Conservation (phyloP, 2,329 filamentous ascomycete genomes). For the Mycosphaerella sp. region DNA sequence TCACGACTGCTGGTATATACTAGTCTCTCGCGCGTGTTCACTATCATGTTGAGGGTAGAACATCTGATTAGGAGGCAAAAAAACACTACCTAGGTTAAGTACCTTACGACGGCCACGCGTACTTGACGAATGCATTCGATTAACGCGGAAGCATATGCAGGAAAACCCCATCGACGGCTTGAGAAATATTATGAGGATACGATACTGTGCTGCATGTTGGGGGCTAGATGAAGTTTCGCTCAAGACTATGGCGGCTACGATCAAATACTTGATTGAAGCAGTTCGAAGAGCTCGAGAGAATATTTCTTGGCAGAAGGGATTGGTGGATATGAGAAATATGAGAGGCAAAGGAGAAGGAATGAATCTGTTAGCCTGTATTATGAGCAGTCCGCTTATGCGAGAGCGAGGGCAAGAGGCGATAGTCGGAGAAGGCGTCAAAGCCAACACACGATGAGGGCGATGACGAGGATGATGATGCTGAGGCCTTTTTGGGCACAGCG, state of each 20-base stretch:
- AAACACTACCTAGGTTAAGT: slow-evolving; percentile 25
- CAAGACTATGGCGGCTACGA: slow-evolving; percentile 34
- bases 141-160: slow-evolving; percentile 23
- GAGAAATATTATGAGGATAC: slow-evolving; percentile 17
- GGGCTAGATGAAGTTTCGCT: slow-evolving; percentile 35
- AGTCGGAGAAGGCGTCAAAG: slow-evolving; percentile 1
- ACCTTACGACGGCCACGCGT: slow-evolving; percentile 36
- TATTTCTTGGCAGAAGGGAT: slow-evolving; percentile 35
- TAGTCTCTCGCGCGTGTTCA: too few relatives aligned
- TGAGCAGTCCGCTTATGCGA: slow-evolving; percentile 25
- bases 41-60: too few relatives aligned
- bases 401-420: slow-evolving; percentile 4
- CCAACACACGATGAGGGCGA: slow-evolving; percentile 15
- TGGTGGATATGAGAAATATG: slow-evolving; percentile 16
- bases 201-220: slow-evolving; percentile 22
- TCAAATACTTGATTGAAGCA: slow-evolving; percentile 35
- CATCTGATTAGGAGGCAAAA: too few relatives aligned
- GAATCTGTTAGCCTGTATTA: slow-evolving; percentile 24
- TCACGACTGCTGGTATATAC: slow-evolving; percentile 33
- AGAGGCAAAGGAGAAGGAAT: slow-evolving; percentile 20
- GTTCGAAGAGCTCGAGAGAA: slow-evolving; percentile 35
- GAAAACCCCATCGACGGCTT: slow-evolving; percentile 15
- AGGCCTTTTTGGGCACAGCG: slow-evolving; percentile 29
- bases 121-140: slow-evolving; percentile 36
- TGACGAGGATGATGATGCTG: slow-evolving; percentile 31